These are phyloP conservation scores for Silene coronaria DNA, from an alignment of 179 eudicot genomes.

Conservation along the genomic window DNA sequence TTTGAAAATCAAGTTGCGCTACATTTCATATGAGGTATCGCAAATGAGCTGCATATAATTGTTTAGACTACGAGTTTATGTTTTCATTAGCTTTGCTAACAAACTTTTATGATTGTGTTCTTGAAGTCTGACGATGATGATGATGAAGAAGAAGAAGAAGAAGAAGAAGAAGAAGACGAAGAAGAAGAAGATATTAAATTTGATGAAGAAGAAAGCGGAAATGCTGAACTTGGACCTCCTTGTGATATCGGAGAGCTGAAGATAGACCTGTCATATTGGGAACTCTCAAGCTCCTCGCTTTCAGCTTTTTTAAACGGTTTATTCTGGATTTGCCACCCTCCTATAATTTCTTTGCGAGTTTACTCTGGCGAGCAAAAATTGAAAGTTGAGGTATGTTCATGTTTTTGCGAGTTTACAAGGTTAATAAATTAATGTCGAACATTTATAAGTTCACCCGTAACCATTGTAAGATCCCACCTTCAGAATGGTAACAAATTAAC, in stretches of 20 bases:
- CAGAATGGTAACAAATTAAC: too few relatives aligned
- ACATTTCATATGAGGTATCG: background rate
- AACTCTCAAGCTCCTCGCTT: background rate
- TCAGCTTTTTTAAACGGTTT: background rate
- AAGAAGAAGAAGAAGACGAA: too few relatives aligned
- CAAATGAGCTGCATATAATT: background rate
- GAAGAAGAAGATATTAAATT: background rate
- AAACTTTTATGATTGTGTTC: too few relatives aligned
- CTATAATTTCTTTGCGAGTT: background rate
- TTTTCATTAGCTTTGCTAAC: background rate
- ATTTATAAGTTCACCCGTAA: too few relatives aligned
- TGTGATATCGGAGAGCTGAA: background rate
- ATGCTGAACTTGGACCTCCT: background rate
- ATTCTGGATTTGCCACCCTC: conserved; percentile 7
- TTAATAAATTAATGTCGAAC: too few relatives aligned
- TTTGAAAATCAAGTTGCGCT: background rate
- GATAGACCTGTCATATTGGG: background rate
- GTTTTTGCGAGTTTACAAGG: too few relatives aligned
- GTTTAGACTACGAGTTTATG: background rate
- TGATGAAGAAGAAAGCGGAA: background rate
- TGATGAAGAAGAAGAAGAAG: too few relatives aligned
- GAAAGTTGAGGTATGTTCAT: background rate
- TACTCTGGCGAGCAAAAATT: too few relatives aligned
- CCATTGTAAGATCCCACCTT: too few relatives aligned
- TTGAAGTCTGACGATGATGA: too few relatives aligned